phyloP scores from a whole-genome alignment of 2,329 filamentous ascomycete species.

The Colletotrichum musicola region DNA sequence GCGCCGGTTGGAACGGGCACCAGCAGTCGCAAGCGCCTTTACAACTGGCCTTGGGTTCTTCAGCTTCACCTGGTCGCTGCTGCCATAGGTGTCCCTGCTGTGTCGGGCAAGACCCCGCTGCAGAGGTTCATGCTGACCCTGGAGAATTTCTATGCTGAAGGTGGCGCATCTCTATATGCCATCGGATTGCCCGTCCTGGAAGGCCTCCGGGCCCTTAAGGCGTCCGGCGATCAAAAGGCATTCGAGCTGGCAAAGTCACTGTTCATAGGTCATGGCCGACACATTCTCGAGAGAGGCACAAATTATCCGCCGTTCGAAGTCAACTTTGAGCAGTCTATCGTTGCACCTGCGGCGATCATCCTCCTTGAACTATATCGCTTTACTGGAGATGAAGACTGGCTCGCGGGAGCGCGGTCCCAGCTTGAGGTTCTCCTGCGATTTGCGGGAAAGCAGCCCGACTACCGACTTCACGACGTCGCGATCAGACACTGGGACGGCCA shows the following conservation, averaged over 20 bases:
- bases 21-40: constrained; percentile 20
- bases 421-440: constrained; percentile 30
- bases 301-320: constrained; percentile 35
- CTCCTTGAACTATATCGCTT: constrained; percentile 63
- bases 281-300: constrained; percentile 12
- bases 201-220: constrained; percentile 12
- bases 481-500: constrained; percentile 38
- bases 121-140: constrained; percentile 31
- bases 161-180: constrained; percentile 31
- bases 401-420: constrained; percentile 44
- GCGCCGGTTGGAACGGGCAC: constrained; percentile 8
- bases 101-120: constrained; percentile 14
- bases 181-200: constrained; percentile 33
- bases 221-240: not conserved
- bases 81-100: constrained; percentile 13
- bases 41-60: constrained; percentile 37
- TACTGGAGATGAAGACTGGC: constrained; percentile 53
- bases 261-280: constrained; percentile 16
- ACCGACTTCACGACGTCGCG: constrained; percentile 34
- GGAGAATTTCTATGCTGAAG: constrained; percentile 28
- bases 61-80: constrained; percentile 33
- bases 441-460: constrained; percentile 36
- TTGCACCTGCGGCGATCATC: constrained; percentile 35
- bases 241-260: not conserved
- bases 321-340: constrained; percentile 38